A percentile compares a stretch with the other conserved stretches of the same genome.
These are phyloP conservation scores for Baeospora myosura DNA, from an alignment of 1,284 basidiomycete species.

Conservation along the genomic window DNA sequence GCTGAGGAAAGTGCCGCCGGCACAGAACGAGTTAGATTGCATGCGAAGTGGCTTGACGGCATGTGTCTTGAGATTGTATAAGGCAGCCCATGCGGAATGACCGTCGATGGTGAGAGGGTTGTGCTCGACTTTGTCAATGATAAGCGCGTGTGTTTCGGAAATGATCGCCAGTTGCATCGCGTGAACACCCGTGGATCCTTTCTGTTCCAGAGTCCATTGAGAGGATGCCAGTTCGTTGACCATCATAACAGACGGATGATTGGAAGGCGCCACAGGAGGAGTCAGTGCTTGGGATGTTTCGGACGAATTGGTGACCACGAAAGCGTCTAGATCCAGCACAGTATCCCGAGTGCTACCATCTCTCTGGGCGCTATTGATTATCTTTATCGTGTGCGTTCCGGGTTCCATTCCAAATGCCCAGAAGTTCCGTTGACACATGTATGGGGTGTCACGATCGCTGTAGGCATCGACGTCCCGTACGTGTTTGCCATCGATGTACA, in stretches of 20 bases:
- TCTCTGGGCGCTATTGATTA: slow-evolving; percentile 43
- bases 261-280: neutral
- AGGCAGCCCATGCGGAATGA: slow-evolving; percentile 72
- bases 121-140: slow-evolving; percentile 81
- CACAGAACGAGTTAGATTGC: slow-evolving; percentile 83
- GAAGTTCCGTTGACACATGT: slow-evolving; percentile 59
- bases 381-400: slow-evolving; percentile 54
- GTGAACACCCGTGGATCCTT: slow-evolving; percentile 68
- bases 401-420: slow-evolving; percentile 47
- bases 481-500: slow-evolving; percentile 52
- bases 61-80: slow-evolving; percentile 64
- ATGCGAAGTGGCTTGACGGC: slow-evolving; percentile 57
- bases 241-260: neutral
- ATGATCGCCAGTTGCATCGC: slow-evolving; percentile 77
- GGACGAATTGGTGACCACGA: slow-evolving; percentile 49
- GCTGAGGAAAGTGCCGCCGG: slow-evolving; percentile 68
- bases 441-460: slow-evolving; percentile 15
- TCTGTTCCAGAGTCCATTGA: slow-evolving; percentile 44
- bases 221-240: slow-evolving; percentile 5
- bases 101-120: slow-evolving; percentile 67
- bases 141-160: slow-evolving; percentile 61
- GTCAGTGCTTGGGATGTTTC: neutral
- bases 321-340: slow-evolving; percentile 53
- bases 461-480: slow-evolving; percentile 20
- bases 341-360: slow-evolving; percentile 31